Conservation (phyloP, 2,329 filamentous ascomycete species). For the Pseudomassariella vexata region DNA sequence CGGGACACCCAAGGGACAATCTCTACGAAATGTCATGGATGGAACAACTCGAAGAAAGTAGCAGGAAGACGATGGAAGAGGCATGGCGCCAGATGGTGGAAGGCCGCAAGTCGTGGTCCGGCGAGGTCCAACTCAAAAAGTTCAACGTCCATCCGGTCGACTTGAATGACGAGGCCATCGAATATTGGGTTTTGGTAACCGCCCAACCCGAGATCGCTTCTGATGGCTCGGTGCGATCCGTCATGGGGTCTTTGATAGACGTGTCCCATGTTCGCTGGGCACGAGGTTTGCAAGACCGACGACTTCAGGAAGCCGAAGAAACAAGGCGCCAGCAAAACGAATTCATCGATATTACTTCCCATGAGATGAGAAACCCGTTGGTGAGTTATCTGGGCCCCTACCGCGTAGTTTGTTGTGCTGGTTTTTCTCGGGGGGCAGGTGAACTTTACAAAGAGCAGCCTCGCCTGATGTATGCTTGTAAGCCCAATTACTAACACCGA, state of each 20-base stretch:
- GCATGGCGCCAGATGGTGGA: constrained; percentile 31
- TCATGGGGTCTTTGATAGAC: constrained; percentile 36
- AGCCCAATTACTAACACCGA: too few species aligned
- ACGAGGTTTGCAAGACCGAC: constrained; percentile 28
- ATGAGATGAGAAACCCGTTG: constrained; percentile 49
- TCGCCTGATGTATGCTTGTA: too few species aligned
- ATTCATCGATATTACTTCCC: constrained; percentile 46
- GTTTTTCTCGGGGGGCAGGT: too few species aligned
- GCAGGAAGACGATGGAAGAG: constrained; percentile 22
- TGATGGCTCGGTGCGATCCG: constrained; percentile 26
- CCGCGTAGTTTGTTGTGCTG: too few species aligned
- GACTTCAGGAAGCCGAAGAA: constrained; percentile 30
- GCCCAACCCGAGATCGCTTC: constrained; percentile 26
- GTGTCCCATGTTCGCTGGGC: constrained; percentile 39
- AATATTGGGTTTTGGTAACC: constrained; percentile 36
- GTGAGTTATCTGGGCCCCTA: too few species aligned
- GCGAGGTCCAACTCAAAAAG: constrained; percentile 36
- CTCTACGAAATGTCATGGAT: constrained; percentile 35
- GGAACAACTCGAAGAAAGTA: constrained; percentile 30
- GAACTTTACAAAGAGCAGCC: too few species aligned
- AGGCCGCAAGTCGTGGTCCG: constrained; percentile 28
- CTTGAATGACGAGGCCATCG: constrained; percentile 30
- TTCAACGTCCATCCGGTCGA: constrained; percentile 21
- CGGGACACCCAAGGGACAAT: constrained; percentile 30
- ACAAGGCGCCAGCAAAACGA: constrained; percentile 46